Percentiles rank a stretch among this genome's conserved stretches.
Conservation (phyloP, 2,329 filamentous ascomycete species). For the Penicillium oxalicum region DNA sequence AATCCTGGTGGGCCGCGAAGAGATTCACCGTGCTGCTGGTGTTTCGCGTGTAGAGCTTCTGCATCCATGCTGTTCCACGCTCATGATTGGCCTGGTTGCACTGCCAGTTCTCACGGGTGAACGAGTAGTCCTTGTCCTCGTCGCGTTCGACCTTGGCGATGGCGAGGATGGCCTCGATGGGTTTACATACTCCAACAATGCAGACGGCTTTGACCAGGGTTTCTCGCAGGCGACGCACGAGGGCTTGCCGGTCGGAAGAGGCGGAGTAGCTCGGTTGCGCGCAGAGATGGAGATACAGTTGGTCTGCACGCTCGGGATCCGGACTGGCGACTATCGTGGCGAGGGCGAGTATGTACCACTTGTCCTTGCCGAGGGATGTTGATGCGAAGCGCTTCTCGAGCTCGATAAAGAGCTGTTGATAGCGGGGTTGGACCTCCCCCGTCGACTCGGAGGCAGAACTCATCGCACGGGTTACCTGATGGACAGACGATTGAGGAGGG, state of each 20-base stretch:
- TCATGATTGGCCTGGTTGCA: slow-evolving; percentile 51
- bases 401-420: slow-evolving; percentile 24
- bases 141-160: slow-evolving; percentile 48
- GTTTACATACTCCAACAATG: slow-evolving; percentile 58
- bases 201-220: slow-evolving; percentile 54
- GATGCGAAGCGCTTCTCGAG: slow-evolving; percentile 26
- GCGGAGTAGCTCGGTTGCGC: slow-evolving; percentile 41
- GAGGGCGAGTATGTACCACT: slow-evolving; percentile 34
- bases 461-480: slow-evolving; percentile 8
- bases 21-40: slow-evolving; percentile 28
- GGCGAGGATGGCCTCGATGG: slow-evolving; percentile 54
- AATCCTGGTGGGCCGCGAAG: slow-evolving; percentile 38
- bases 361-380: slow-evolving; percentile 21
- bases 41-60: slow-evolving; percentile 52
- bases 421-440: slow-evolving; percentile 21
- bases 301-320: slow-evolving; percentile 47
- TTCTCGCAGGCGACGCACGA: slow-evolving; percentile 46
- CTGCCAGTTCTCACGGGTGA: slow-evolving; percentile 54
- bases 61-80: slow-evolving; percentile 52
- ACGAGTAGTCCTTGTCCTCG: slow-evolving; percentile 54
- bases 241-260: slow-evolving; percentile 25
- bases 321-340: slow-evolving; percentile 47
- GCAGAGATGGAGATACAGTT: slow-evolving; percentile 54
- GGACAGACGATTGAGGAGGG: not conserved
- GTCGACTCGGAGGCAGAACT: slow-evolving; percentile 10